phyloP scores from a whole-genome alignment of 257 asterid genomes.

The Ilex aquifolium region DNA sequence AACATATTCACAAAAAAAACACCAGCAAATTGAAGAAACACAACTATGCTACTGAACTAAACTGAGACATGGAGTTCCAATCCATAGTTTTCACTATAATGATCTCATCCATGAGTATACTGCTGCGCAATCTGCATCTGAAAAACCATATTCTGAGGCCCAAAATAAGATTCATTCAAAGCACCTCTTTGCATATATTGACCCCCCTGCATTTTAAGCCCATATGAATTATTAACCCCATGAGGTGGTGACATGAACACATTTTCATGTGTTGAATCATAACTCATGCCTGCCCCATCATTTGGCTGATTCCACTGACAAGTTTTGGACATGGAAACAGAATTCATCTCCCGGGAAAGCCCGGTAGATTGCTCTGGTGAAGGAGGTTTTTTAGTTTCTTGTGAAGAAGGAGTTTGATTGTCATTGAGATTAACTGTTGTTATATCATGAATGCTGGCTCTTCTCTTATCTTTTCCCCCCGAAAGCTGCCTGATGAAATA shows the following conservation, averaged over 20 bases:
- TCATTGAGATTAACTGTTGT: constrained; percentile 71
- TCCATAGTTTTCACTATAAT: neutral
- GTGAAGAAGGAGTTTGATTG: constrained; percentile 43
- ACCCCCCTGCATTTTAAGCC: constrained; percentile 30
- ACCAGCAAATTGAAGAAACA: neutral
- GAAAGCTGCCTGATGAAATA: constrained; percentile 87
- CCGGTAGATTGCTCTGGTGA: constrained; percentile 37
- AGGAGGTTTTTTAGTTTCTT: constrained; percentile 36
- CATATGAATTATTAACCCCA: constrained; percentile 41
- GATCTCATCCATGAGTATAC: neutral
- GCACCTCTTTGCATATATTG: constrained; percentile 46
- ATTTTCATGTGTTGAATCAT: constrained; percentile 33
- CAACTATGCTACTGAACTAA: neutral
- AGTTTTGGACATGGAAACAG: constrained; percentile 30
- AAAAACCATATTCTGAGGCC: constrained; percentile 31
- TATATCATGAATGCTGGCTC: constrained; percentile 95
- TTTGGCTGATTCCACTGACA: constrained; percentile 52
- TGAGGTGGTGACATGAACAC: constrained; percentile 34
- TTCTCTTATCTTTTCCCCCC: constrained; percentile 82
- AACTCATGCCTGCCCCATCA: constrained; percentile 38
- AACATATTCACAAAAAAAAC: neutral
- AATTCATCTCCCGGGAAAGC: constrained; percentile 23
- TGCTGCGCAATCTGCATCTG: neutral
- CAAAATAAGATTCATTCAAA: constrained; percentile 26
- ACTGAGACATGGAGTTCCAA: too few species aligned